phyloP scores from a whole-genome alignment of 768 basidiomycete species.

The Lyophyllum decastes region DNA sequence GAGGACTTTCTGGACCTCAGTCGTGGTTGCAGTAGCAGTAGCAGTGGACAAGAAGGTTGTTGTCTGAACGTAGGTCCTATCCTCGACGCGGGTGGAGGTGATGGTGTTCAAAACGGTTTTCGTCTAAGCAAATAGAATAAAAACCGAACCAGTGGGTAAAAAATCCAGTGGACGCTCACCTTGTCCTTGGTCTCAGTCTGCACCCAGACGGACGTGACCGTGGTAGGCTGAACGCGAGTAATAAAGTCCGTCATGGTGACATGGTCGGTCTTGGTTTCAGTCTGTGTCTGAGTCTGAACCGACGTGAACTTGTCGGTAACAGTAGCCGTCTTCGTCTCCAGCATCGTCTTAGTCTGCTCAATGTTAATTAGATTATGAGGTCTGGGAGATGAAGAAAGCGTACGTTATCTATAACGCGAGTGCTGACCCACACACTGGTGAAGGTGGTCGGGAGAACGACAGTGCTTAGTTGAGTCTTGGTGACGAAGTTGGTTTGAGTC shows the following conservation, averaged over 20 bases:
- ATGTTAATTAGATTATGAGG: not conserved
- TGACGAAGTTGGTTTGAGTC: constrained; percentile 60
- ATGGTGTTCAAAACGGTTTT: constrained; percentile 58
- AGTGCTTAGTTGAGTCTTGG: constrained; percentile 52
- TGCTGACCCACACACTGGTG: constrained; percentile 51
- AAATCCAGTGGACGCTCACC: constrained; percentile 27
- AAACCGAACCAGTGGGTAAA: not conserved
- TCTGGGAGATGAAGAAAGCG: constrained; percentile 13
- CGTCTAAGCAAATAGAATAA: constrained; percentile 39
- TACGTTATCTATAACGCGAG: constrained; percentile 61
- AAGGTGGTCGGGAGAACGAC: constrained; percentile 60
- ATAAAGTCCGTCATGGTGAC: constrained; percentile 53
- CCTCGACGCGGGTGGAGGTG: constrained; percentile 51
- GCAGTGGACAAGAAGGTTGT: constrained; percentile 53
- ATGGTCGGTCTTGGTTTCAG: constrained; percentile 53
- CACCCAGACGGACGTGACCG: constrained; percentile 53
- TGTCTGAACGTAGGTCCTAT: constrained; percentile 50
- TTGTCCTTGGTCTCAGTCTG: constrained; percentile 60
- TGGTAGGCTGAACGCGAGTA: constrained; percentile 60
- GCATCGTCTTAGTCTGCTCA: constrained; percentile 54
- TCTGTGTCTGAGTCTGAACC: constrained; percentile 57
- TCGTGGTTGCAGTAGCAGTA: constrained; percentile 47
- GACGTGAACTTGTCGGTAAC: constrained; percentile 55
- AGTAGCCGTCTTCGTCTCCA: constrained; percentile 50
- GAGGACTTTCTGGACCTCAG: constrained; percentile 43